Percentiles rank a stretch among this genome's conserved stretches.
phyloP scores from a whole-genome alignment of 148 eudicot species.

The Chenopodium suecicum region DNA sequence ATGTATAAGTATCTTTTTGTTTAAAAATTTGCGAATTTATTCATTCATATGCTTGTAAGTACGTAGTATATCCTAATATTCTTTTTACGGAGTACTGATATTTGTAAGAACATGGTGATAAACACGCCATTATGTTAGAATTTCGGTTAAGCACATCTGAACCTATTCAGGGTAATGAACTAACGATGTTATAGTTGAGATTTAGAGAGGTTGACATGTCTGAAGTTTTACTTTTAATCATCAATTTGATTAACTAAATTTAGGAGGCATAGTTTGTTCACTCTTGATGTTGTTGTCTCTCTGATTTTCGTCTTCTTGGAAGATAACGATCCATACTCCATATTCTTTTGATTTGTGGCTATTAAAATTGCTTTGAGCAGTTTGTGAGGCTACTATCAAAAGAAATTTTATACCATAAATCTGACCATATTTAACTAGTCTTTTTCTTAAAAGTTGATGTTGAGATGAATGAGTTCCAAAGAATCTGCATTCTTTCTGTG shows the following conservation, averaged over 20 bases:
- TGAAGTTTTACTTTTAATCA: background rate
- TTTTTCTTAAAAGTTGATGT: constrained; percentile 6
- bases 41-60: too few relatives aligned
- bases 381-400: constrained; percentile 3
- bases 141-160: background rate
- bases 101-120: background rate
- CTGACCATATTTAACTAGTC: background rate
- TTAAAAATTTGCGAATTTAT: too few relatives aligned
- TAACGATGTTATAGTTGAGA: too few relatives aligned
- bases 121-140: background rate
- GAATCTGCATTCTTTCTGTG: background rate
- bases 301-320: background rate
- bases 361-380: background rate
- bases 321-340: background rate
- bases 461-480: background rate
- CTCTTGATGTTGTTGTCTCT: background rate
- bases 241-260: background rate
- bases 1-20: too few relatives aligned
- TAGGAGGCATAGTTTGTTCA: background rate
- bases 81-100: background rate
- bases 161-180: background rate
- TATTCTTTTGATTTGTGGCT: background rate
- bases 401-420: constrained; percentile 3
- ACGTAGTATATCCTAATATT: too few relatives aligned
- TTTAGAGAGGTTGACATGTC: background rate